These are phyloP conservation scores for Phalaenopsis hybrid DNA, from an alignment of 116 monocot species.

Conservation along the genomic window DNA sequence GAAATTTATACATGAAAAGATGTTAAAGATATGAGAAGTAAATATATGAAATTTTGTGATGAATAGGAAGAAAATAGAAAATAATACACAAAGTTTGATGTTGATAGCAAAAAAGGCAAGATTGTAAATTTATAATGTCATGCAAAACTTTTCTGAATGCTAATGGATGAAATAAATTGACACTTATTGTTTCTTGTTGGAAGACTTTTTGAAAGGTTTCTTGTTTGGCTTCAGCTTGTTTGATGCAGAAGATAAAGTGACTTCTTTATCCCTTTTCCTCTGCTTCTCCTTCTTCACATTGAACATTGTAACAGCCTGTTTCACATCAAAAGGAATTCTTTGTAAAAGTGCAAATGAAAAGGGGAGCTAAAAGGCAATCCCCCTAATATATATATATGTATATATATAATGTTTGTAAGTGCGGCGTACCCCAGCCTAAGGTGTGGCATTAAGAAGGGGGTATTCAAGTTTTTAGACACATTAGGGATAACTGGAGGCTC, in stretches of 20 bases:
- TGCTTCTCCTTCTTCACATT: slow-evolving; percentile 67
- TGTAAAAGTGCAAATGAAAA: too few species aligned
- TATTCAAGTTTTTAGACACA: too few species aligned
- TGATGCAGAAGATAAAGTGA: slow-evolving; percentile 12
- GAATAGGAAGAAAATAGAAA: not conserved
- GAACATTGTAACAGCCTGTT: slow-evolving; percentile 53
- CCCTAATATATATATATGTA: too few species aligned
- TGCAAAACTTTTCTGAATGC: not conserved
- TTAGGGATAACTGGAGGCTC: too few species aligned
- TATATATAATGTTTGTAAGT: too few species aligned
- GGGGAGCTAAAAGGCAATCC: too few species aligned
- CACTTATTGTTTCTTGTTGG: slow-evolving; percentile 35
- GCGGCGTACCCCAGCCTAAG: too few species aligned
- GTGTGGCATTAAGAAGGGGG: too few species aligned
- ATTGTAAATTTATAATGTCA: not conserved
- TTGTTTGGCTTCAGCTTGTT: slow-evolving; percentile 56
- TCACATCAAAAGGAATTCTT: not conserved
- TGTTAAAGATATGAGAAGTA: not conserved
- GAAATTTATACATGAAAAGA: too few species aligned
- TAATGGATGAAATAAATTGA: not conserved
- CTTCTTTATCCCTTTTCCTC: slow-evolving; percentile 34
- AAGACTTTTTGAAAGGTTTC: slow-evolving; percentile 60
- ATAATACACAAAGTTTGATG: not conserved
- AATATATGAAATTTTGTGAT: not conserved
- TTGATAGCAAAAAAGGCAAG: not conserved